These are phyloP conservation scores for Pyricularia sp. DNA, from an alignment of 2,329 filamentous ascomycete genomes.

Conservation along the genomic window DNA sequence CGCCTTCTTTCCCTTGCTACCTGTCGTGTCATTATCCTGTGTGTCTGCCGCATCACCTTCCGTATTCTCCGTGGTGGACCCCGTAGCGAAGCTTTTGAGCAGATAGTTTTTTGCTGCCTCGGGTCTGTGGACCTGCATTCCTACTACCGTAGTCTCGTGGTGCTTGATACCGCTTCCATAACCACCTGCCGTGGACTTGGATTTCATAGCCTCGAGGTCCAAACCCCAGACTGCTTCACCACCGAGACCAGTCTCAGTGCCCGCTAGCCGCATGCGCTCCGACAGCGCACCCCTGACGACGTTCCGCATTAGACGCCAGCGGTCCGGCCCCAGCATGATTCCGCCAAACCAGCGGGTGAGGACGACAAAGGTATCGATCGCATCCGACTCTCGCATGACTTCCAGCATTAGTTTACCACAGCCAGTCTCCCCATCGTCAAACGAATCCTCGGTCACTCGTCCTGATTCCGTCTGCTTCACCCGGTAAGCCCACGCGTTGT, in stretches of 20 bases:
- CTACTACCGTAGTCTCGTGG: constrained; percentile 26
- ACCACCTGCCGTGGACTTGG: constrained; percentile 18
- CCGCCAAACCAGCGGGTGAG: constrained; percentile 56
- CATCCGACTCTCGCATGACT: constrained; percentile 39
- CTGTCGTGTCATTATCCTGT: constrained; percentile 5
- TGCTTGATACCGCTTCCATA: constrained; percentile 15
- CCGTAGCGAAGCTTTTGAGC: constrained; percentile 48
- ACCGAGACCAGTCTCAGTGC: constrained; percentile 27
- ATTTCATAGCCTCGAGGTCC: constrained; percentile 41
- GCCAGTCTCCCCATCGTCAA: constrained; percentile 53
- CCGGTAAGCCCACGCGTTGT: constrained; percentile 50
- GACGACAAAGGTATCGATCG: constrained; percentile 45
- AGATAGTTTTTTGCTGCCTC: constrained; percentile 56
- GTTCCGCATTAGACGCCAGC: constrained; percentile 53
- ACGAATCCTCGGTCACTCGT: constrained; percentile 36
- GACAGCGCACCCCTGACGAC: constrained; percentile 46
- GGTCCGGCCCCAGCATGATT: constrained; percentile 49
- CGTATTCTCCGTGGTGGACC: constrained; percentile 17
- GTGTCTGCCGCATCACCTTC: not conserved
- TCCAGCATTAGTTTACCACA: constrained; percentile 47
- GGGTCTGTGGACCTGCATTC: constrained; percentile 66
- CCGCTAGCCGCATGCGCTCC: constrained; percentile 35
- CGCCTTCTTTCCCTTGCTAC: constrained; percentile 10
- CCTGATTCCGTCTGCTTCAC: constrained; percentile 22
- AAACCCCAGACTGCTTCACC: constrained; percentile 53